Evolutionary conservation across 2,329 filamentous ascomycete species (phyloP).

Genomic region (Berkeleyomyces rouxiae): DNA sequence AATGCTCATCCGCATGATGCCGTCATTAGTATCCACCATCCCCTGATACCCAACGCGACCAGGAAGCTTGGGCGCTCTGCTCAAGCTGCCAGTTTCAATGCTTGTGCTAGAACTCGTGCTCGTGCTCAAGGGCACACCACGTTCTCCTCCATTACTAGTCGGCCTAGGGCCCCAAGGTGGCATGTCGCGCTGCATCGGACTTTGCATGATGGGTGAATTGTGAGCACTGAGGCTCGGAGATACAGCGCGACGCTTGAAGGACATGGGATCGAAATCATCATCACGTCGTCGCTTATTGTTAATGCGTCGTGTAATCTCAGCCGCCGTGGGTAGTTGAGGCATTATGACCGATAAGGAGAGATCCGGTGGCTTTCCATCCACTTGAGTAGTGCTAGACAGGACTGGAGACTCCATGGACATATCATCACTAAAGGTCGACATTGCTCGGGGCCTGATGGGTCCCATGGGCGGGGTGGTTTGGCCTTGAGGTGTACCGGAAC

Average conservation of each 20-base stretch:
- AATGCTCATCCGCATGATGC: slow-evolving; percentile 93
- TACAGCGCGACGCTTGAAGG: slow-evolving; percentile 82
- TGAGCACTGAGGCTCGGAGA: slow-evolving; percentile 82
- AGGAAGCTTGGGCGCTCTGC: slow-evolving; percentile 33
- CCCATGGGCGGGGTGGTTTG: slow-evolving; percentile 49
- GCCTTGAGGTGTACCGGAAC: slow-evolving; percentile 29
- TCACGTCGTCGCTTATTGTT: slow-evolving; percentile 74
- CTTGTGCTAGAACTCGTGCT: slow-evolving; percentile 33
- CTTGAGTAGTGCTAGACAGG: background rate
- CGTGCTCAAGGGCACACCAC: background rate
- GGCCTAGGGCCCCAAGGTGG: slow-evolving; percentile 58
- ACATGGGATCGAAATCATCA: slow-evolving; percentile 74
- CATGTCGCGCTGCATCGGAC: slow-evolving; percentile 56
- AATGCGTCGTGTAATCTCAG: slow-evolving; percentile 62
- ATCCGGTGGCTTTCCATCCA: slow-evolving; percentile 2
- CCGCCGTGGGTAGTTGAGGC: slow-evolving; percentile 40
- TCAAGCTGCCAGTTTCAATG: slow-evolving; percentile 21
- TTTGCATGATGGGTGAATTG: slow-evolving; percentile 77
- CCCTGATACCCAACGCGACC: slow-evolving; percentile 68
- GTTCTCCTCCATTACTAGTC: slow-evolving; percentile 32
- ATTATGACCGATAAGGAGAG: slow-evolving; percentile 7
- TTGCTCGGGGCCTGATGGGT: slow-evolving; percentile 40
- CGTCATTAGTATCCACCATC: slow-evolving; percentile 91
- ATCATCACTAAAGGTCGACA: slow-evolving; percentile 50
- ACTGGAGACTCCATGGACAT: slow-evolving; percentile 56